These are phyloP conservation scores for Fonsecaea erecta DNA, from an alignment of 2,329 filamentous ascomycete species.

Conservation along the genomic window DNA sequence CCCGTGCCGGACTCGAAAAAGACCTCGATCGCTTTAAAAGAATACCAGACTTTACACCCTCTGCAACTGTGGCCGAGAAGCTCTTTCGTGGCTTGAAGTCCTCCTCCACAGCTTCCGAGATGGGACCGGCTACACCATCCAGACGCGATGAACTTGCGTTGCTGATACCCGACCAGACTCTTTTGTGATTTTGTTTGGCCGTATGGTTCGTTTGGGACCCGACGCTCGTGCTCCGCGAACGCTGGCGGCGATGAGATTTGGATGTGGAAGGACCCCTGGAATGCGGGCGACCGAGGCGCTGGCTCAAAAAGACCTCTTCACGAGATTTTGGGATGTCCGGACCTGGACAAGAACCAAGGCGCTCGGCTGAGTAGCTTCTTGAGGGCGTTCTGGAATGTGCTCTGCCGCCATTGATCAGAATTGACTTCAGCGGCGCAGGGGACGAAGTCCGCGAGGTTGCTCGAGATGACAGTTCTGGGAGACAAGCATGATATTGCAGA, in stretches of 20 bases:
- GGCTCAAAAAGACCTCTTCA: constrained; percentile 17
- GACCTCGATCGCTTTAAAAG: constrained; percentile 25
- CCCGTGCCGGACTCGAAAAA: neutral
- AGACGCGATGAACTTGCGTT: neutral
- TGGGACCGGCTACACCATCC: constrained; percentile 1
- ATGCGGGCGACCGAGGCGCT: neutral
- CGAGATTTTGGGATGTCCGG: constrained; percentile 28
- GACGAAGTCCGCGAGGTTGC: constrained; percentile 13
- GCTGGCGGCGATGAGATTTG: neutral
- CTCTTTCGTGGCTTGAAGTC: constrained; percentile 23
- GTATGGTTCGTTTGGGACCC: neutral
- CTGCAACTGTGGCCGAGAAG: constrained; percentile 18
- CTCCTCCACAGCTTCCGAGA: constrained; percentile 11
- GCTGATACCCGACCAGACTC: constrained; percentile 9
- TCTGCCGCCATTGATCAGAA: constrained; percentile 24
- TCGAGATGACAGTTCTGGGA: constrained; percentile 7
- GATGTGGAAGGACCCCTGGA: constrained; percentile 6
- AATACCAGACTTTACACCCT: constrained; percentile 3
- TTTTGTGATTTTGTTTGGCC: constrained; percentile 8
- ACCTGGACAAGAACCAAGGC: constrained; percentile 25
- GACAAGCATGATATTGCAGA: constrained; percentile 51
- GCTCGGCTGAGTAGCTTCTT: constrained; percentile 23
- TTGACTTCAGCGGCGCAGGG: constrained; percentile 16
- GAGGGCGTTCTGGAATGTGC: constrained; percentile 5
- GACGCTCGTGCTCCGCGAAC: constrained; percentile 13